Evolutionary conservation across 352 stramenopile species (phyloP).

Genomic region (Pythium oligandrum): DNA sequence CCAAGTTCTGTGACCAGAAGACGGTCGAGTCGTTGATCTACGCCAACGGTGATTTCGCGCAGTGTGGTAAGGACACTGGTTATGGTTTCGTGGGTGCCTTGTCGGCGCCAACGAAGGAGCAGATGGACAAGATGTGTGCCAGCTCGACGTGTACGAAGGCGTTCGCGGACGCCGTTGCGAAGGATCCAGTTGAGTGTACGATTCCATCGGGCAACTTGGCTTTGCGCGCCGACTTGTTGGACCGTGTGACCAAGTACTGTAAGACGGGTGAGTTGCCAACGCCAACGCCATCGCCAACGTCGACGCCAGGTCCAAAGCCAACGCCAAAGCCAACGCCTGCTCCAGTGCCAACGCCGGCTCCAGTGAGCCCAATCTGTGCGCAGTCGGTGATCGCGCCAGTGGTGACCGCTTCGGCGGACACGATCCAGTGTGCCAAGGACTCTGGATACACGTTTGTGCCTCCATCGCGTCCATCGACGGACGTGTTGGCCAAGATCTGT

Average conservation of each 20-base stretch:
- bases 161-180: conserved; percentile 4
- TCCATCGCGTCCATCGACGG: conserved; percentile 11
- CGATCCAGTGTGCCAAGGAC: conserved; percentile 3
- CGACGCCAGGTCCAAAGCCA: too few relatives aligned
- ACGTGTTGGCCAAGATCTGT: conserved; percentile 16
- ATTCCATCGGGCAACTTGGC: background rate
- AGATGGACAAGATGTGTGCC: conserved; percentile 12
- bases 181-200: conserved; percentile 6
- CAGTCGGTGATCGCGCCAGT: conserved; percentile 3
- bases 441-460: conserved; percentile 15
- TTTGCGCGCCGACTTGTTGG: background rate
- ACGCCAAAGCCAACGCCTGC: conserved; percentile 8
- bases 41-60: too few relatives aligned
- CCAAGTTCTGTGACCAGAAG: too few relatives aligned
- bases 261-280: conserved; percentile 8
- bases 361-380: conserved; percentile 1
- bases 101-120: background rate
- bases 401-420: conserved; percentile 5
- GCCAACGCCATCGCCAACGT: conserved; percentile 2
- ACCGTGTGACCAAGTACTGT: conserved; percentile 5
- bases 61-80: conserved; percentile 1
- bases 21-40: too few relatives aligned
- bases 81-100: conserved; percentile 4
- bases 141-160: conserved; percentile 2
- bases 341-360: conserved; percentile 1